Base-by-base conservation (phyloP, 2,329 filamentous ascomycete species). In the Penicillium glabrum region DNA sequence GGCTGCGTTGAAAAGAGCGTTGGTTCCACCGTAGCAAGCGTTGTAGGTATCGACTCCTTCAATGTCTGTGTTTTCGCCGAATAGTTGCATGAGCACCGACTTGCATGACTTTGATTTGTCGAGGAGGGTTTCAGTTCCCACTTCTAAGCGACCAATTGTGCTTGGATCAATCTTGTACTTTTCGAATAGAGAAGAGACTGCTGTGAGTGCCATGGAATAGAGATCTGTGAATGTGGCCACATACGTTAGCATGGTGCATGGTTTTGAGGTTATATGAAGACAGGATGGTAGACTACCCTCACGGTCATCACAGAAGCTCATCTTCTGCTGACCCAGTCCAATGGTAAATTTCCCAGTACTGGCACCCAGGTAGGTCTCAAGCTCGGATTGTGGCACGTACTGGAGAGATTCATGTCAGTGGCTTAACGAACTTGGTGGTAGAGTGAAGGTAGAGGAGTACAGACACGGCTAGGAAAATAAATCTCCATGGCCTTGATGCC, bases 21-120 rank as follows among this genome's bases (percentile, higher is more conserved):
- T 91, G 72, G 89, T 92, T 60, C 89, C 89, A 65, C 89, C 89
- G 75, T 92, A 92, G 82, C 89, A 92, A 62, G 89, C 89, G 72
- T 92, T 91, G 71, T 91, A 75, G 54, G 87, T 90, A 77, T 92
- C 89, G 50, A 91, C 84, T 72, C 89, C 89, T 78, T 91, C 89
- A 60, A 91, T 80, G 78, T 88, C 90, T 77, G 86, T 88, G 80
- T 91, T 92, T 67, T 88, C 86, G 70, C 86, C 84, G 68, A 92
- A 91, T 41, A 92, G 81, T 80, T 91, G 89, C 89, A 91, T 92
- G 61, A 91, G 79, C 60, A 92, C 88, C 5, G 39, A 41, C 39
- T 41, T 41, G 39, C 39, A 41, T 41, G 39, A 41, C 39, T 41
- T 92, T 72, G 89, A 91, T 80, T 92, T 92, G 83, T 92, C 89